Percentiles rank a stretch among this genome's conserved stretches.
These are phyloP conservation scores for Alternaria ventricosa DNA, from an alignment of 2,329 filamentous ascomycete genomes.

Conservation along the genomic window DNA sequence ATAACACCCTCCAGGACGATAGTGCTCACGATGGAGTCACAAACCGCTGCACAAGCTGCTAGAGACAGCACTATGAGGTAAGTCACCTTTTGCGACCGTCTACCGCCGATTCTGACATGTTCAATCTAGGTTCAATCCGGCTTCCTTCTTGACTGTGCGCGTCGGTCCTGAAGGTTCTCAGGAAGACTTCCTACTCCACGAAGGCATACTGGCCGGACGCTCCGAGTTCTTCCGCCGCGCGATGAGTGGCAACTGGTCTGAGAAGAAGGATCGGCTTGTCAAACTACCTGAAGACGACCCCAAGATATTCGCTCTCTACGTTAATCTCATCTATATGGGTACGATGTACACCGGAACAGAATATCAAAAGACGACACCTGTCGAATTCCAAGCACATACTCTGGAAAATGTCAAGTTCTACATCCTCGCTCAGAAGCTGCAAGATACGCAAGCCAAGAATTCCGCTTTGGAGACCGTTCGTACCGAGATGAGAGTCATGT, in stretches of 20 bases:
- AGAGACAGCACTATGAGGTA: neutral
- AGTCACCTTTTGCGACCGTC: neutral
- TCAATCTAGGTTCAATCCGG: neutral
- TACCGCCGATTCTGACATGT: fast-evolving
- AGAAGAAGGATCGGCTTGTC: neutral
- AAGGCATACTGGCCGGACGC: fast-evolving
- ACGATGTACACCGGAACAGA: neutral
- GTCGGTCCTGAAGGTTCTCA: neutral
- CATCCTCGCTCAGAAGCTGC: neutral
- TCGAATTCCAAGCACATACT: neutral
- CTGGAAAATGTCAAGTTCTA: neutral
- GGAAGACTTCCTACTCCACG: neutral
- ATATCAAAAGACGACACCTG: fast-evolving
- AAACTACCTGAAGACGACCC: neutral
- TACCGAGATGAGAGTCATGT: no score
- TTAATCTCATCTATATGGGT: neutral
- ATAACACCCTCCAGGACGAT: neutral
- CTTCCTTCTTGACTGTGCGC: neutral
- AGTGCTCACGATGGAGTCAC: neutral
- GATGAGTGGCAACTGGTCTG: neutral
- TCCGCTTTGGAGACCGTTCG: neutral
- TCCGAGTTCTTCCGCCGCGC: neutral
- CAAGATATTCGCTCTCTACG: neutral
- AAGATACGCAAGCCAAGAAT: neutral
- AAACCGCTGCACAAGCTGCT: neutral